Base-by-base conservation (phyloP, 345 rosid genomes). In the Arabidopsis suecica region DNA sequence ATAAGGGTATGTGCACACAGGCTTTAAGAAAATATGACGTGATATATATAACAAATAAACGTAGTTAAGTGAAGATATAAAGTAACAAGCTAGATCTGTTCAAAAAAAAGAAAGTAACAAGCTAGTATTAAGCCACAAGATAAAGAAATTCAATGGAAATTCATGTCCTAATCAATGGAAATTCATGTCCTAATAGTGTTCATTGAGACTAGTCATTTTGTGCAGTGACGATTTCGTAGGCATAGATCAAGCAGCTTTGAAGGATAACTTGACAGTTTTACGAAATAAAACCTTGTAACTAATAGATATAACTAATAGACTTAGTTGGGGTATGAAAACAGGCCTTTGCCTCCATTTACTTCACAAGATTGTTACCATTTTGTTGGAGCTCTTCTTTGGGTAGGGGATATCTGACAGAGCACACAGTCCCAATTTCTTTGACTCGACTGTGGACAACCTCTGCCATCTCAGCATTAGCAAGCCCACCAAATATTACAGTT, bases 401-500 rank as follows among this genome's bases (percentile, higher is more conserved):
- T 69, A 95, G 93, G 74, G 97, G 97, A 82, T 90, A 90, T 67
- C 83, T 86, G 62, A 90, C 79, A 65, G 96, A 89, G 71, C 97
- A 92, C 18, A 88, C 96, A 65, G 81, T 80, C 58, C 97, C 97
- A 61, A 81, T 80, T 78, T 84, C 86, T 82, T 79, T 80, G 32
- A 91, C 96, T 77, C 62, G 81, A 28, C 48, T 66, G 76, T 90
- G 97, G 77, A 90, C 89, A 36, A 80, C 80, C 65, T 90, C 90
- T 25, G 90, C 96, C 91, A 89, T 83, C 79, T 84, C 85, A 77
- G 83, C 80, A 83, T 83, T 73, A 60, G 72, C 73, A 84, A 91
- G 92, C 61, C 97, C 92, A 71, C 99, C 99, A 80, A 90, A 83
- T 82, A 92, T 82, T 18, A 95, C 89, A 73, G 91, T 95, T 86